Evolutionary conservation across 2,329 filamentous ascomycete species (phyloP).

Genomic region (Diaporthe citri): DNA sequence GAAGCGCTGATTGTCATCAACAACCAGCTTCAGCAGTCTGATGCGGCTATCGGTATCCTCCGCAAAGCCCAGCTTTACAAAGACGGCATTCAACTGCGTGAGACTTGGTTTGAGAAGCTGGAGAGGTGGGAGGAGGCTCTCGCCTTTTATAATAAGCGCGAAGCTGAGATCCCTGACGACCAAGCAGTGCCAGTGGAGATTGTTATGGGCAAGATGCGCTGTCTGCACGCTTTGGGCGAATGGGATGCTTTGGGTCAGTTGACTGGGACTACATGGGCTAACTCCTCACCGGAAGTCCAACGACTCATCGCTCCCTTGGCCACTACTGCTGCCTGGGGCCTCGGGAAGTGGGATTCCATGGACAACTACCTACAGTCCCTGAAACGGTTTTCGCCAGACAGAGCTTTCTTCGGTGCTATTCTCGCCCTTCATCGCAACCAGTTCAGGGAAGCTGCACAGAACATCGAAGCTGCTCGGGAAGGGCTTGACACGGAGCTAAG

Average conservation of each 20-base stretch:
- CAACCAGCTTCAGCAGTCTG: constrained; percentile 98
- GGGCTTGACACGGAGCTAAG: constrained; percentile 96
- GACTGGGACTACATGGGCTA: constrained; percentile 93
- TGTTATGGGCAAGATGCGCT: constrained; percentile 99
- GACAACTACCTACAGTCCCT: constrained; percentile 96
- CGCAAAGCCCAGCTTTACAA: constrained; percentile 95
- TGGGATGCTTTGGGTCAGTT: constrained; percentile 94
- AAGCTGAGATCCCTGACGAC: constrained; percentile 73
- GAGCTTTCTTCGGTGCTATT: constrained; percentile 98
- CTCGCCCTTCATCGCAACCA: constrained; percentile 95
- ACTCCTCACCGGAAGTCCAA: constrained; percentile 87
- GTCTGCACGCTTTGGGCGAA: constrained; percentile 94
- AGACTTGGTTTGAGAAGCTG: constrained; percentile 99
- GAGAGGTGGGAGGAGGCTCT: constrained; percentile 98
- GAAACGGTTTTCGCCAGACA: constrained; percentile 92
- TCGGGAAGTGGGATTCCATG: constrained; percentile 98
- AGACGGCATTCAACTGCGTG: constrained; percentile 91
- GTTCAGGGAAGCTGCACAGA: constrained; percentile 89
- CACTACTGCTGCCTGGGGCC: constrained; percentile 95
- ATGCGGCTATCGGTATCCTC: constrained; percentile 97
- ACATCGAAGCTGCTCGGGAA: constrained; percentile 92
- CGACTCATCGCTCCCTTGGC: constrained; percentile 92
- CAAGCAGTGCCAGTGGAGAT: constrained; percentile 83
- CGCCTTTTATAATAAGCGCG: constrained; percentile 89
- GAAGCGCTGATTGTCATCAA: constrained; percentile 99